phyloP scores from a whole-genome alignment of 2,329 filamentous ascomycete genomes.

The Trematosphaeria pertusa region DNA sequence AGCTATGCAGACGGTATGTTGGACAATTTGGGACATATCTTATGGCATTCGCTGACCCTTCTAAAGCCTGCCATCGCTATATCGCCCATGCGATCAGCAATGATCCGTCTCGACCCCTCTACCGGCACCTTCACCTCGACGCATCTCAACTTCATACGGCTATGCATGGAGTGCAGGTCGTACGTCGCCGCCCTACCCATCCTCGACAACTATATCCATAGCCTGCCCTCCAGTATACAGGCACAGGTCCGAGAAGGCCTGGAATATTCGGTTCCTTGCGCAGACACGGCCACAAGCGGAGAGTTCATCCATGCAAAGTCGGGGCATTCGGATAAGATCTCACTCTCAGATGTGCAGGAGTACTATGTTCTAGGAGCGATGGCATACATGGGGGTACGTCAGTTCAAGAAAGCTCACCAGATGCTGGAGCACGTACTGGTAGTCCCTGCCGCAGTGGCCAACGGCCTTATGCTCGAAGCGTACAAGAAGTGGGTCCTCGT shows the following conservation, averaged over 20 bases:
- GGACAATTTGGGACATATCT: background rate
- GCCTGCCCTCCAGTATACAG: slow-evolving; percentile 68
- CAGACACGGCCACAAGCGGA: slow-evolving; percentile 53
- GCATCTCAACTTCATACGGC: slow-evolving; percentile 64
- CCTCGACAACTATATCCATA: slow-evolving; percentile 70
- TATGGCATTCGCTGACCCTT: slow-evolving; percentile 10
- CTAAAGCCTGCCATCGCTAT: slow-evolving; percentile 45
- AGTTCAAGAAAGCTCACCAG: slow-evolving; percentile 53
- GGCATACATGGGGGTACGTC: slow-evolving; percentile 54
- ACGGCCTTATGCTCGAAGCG: slow-evolving; percentile 83
- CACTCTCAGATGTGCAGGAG: slow-evolving; percentile 60
- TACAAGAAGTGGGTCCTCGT: slow-evolving; percentile 92
- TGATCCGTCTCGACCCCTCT: slow-evolving; percentile 71
- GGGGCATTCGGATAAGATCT: slow-evolving; percentile 64
- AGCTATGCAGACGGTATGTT: slow-evolving; percentile 39
- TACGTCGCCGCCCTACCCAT: slow-evolving; percentile 65
- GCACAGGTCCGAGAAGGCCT: slow-evolving; percentile 36
- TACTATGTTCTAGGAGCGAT: slow-evolving; percentile 60
- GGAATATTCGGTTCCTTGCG: slow-evolving; percentile 50
- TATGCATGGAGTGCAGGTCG: slow-evolving; percentile 63
- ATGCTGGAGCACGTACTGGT: slow-evolving; percentile 60
- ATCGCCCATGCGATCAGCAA: slow-evolving; percentile 56
- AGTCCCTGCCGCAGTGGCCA: slow-evolving; percentile 72
- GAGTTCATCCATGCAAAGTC: slow-evolving; percentile 67
- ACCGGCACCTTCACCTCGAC: slow-evolving; percentile 70